These are phyloP conservation scores for Azolla pinnata DNA, from an alignment of 75 land plant species.

Conservation along the genomic window DNA sequence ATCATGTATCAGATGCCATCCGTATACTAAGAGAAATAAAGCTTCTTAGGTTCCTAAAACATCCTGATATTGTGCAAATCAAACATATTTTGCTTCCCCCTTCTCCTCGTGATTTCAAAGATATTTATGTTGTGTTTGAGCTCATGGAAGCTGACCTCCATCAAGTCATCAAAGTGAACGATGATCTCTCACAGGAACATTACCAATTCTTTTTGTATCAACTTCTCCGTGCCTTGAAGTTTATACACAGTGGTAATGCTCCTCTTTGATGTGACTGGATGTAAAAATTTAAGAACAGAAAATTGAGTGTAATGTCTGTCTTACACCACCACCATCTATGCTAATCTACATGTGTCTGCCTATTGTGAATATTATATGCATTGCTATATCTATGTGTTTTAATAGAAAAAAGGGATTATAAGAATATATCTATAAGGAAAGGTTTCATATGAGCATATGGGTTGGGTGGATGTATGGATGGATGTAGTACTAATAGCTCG, in stretches of 20 bases:
- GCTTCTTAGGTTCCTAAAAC: conserved; percentile 27
- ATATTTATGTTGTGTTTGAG: conserved; percentile 36
- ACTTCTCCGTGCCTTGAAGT: conserved; percentile 10
- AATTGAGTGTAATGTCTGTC: too few species aligned
- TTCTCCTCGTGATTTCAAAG: conserved; percentile 26
- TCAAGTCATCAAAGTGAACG: conserved; percentile 20
- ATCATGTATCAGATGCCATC: conserved; percentile 37
- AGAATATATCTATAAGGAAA: too few species aligned
- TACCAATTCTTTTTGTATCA: conserved; percentile 9
- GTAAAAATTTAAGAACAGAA: neutral
- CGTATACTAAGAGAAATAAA: conserved; percentile 32
- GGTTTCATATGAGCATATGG: too few species aligned
- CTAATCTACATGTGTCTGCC: too few species aligned
- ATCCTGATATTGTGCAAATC: conserved; percentile 37
- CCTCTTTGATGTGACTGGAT: neutral
- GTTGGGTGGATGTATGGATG: too few species aligned
- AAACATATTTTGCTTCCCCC: conserved; percentile 37
- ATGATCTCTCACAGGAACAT: conserved; percentile 5
- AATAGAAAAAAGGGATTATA: too few species aligned
- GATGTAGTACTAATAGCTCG: too few species aligned
- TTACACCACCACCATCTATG: too few species aligned
- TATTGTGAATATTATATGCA: too few species aligned
- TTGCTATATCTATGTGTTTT: too few species aligned
- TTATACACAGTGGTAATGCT: conserved; percentile 7
- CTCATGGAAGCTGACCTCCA: conserved; percentile 41